phyloP scores from a whole-genome alignment of 129 eudicot genomes.

The Gnaphalium uliginosum region DNA sequence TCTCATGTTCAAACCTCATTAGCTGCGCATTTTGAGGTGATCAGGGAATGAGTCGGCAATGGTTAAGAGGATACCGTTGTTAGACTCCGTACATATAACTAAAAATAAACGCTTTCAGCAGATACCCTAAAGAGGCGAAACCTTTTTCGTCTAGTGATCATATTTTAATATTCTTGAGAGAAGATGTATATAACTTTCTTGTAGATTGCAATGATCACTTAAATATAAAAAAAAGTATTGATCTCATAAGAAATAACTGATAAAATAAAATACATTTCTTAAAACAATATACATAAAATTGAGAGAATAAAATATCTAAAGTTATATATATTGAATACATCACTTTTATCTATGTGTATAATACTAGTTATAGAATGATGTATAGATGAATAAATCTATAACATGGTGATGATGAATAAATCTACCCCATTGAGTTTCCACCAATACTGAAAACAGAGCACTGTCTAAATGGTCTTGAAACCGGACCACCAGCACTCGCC shows the following conservation, averaged over 20 bases:
- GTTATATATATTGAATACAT: constrained; percentile 19
- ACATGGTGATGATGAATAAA: neutral
- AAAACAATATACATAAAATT: neutral
- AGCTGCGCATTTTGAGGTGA: no score
- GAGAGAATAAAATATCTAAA: constrained; percentile 13
- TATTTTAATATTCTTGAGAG: no score
- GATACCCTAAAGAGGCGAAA: no score
- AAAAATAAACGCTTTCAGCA: no score
- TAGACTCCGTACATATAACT: no score
- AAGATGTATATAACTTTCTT: no score
- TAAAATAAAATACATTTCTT: neutral
- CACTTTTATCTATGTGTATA: constrained; percentile 10
- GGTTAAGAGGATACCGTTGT: no score
- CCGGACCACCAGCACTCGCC: constrained; percentile 61
- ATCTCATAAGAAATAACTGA: neutral
- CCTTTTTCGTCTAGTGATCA: no score
- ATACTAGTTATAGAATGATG: neutral
- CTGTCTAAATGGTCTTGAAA: constrained; percentile 62
- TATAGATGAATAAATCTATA: neutral
- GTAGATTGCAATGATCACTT: no score
- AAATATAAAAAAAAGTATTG: no score
- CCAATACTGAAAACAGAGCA: constrained; percentile 45
- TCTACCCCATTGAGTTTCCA: constrained; percentile 35
- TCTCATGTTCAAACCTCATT: no score
- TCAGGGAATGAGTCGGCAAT: no score